Evolutionary conservation across 805 yeast genomes (phyloP), one percentile per base, ranked within the genome.

Genomic region (Ogataea dorogensis): DNA sequence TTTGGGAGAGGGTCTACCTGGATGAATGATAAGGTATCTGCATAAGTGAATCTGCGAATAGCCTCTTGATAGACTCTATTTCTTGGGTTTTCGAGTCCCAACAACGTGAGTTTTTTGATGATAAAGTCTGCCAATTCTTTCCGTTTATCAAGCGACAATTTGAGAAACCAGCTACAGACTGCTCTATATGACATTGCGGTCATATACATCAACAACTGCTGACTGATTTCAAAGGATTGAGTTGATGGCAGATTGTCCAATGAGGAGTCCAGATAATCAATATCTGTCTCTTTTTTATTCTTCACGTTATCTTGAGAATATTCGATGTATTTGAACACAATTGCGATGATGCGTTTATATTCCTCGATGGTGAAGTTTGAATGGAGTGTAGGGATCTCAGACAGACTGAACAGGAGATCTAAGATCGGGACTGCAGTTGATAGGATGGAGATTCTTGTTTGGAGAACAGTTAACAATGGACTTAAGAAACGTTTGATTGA

Each of bases 261-360:
- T 15, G 65, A 68, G 1, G 72, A 67, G 33, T 76, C 81, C 17
- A 63, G 60, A 4, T 76, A 73, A 24, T 53, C 49, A 23, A 64
- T 64, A 4, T 53, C 31, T 7, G 35, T 35, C n/a, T 33, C 43
- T 22, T 47, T 38, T 42, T 22, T 43, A 33, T 17, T 57, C 17
- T 33, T 44, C 35, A 44, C 36, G 13, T 40, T 50, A 47, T 83
- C 88, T 33, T 72, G 67, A 2, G 86, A 76, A 51, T 79, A 80
- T 51, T 84, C 86, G 36, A 86, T 81, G 49, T 79, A 81, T 49
- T 81, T 80, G 64, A 87, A 84, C 1, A 88, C 81, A 54, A 87
- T 83, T 2, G 85, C 95, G 64, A 87, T 85, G 2, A 86, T 86
- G 30, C 88, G 68, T 50, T 79, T 81, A 55, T 71, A 82, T 49